Evolutionary conservation across 2,329 filamentous ascomycete genomes (phyloP), one percentile per base, ranked within the genome.

Genomic region (Talaromyces sp.): DNA sequence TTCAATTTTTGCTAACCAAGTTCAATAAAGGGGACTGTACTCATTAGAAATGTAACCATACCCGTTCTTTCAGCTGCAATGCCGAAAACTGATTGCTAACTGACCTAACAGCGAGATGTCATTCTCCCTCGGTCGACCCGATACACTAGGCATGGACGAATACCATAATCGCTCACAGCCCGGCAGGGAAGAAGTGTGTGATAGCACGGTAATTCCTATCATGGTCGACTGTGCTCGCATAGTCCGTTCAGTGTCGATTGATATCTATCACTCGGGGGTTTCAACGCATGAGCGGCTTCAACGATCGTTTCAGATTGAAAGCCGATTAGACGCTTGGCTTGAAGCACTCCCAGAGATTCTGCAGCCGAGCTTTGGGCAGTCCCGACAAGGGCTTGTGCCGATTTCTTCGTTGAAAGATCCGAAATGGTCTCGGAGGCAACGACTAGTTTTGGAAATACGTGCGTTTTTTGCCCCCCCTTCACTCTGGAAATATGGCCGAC

Each of bases 91-190:
- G 21, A 21, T 26, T 21, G 26, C 35, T 29, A n/a, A 52, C 31
- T 24, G 7, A 7, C 7, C 24, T 14, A 26, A 4, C 31, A 79
- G 77, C 60, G 78, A 81, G 68, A 75, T 81, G 69, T 79, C 77
- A 46, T 81, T 81, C 61, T 75, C 79, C 1, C 73, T 81, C 58
- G 80, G 80, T 1, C 71, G 80, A 26, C 80, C 80, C 0, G 79
- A 81, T 58, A 80, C 78, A 2, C 70, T 81, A 2, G 80, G 80
- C 24, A 73, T 78, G 60, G 79, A 81, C 32, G 69, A 79, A 58
- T 81, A 80, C 58, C 80, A 82, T 60, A 81, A 80, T 56, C 74
- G 80, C 29, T 69, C 66, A 14, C 67, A 75, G n/a, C 74, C 74
- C 2, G 66, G 67, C 8, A 63, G 74, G 27, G 70, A 77, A 54